Evolutionary conservation across 306 rosid genomes (phyloP).

Genomic region (Glycyrrhiza uralensis): DNA sequence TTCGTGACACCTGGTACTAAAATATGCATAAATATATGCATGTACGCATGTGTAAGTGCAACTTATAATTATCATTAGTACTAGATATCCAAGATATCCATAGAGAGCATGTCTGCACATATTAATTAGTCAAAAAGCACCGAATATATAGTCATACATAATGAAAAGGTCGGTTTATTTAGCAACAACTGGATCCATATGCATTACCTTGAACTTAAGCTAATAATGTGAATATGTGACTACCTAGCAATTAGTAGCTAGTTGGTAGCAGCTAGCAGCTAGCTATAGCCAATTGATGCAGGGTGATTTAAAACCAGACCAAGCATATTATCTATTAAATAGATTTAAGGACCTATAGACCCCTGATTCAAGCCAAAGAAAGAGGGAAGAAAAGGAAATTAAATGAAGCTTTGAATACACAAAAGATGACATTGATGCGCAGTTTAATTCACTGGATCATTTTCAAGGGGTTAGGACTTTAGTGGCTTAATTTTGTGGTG

Average conservation of each 20-base stretch:
- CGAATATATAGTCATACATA: neutral
- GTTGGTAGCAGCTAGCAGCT: neutral
- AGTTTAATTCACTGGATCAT: slow-evolving; percentile 24
- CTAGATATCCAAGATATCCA: too few relatives aligned
- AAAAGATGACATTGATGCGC: neutral
- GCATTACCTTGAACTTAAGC: neutral
- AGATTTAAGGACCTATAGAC: slow-evolving; percentile 15
- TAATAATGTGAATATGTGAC: slow-evolving; percentile 13
- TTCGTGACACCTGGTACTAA: too few relatives aligned
- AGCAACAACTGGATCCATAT: neutral
- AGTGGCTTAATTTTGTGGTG: slow-evolving; percentile 23
- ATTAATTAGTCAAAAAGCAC: slow-evolving; percentile 8
- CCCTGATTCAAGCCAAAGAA: neutral
- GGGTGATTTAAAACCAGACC: slow-evolving; percentile 4
- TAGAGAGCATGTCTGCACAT: neutral
- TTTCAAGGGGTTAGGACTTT: slow-evolving; percentile 26
- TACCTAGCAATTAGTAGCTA: too few relatives aligned
- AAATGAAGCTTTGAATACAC: slow-evolving; percentile 12
- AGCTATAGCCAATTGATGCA: neutral
- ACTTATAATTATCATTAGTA: too few relatives aligned
- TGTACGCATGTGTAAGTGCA: too few relatives aligned
- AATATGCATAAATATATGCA: too few relatives aligned
- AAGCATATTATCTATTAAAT: slow-evolving; percentile 1
- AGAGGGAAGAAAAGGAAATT: neutral
- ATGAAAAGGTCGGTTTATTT: neutral